phyloP scores from a whole-genome alignment of 768 basidiomycete genomes.

The Kondoa subrosea region DNA sequence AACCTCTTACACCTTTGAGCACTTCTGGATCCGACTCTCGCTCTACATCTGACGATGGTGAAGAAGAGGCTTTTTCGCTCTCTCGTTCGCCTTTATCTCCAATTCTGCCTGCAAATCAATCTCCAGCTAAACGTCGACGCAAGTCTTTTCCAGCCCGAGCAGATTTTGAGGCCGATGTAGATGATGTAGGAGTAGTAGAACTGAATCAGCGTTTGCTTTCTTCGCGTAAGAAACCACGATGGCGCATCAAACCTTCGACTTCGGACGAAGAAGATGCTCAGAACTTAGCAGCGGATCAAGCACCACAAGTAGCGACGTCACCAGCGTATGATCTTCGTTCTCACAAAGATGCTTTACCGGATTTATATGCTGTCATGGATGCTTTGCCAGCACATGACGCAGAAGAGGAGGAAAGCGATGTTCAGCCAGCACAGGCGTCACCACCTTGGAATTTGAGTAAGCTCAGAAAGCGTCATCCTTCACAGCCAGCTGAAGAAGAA shows the following conservation, averaged over 20 bases:
- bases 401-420: too few species aligned
- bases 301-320: too few species aligned
- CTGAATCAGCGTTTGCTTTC: not conserved
- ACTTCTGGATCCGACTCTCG: too few species aligned
- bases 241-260: not conserved
- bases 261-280: not conserved
- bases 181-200: not conserved
- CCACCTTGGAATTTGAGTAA: not conserved
- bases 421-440: too few species aligned
- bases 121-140: not conserved
- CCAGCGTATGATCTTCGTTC: too few species aligned
- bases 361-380: too few species aligned
- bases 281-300: not conserved
- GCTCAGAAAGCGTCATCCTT: not conserved
- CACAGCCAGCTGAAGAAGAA: not conserved
- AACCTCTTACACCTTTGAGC: not conserved
- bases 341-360: too few species aligned
- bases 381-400: too few species aligned
- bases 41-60: not conserved
- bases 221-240: not conserved
- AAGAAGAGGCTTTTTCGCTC: not conserved
- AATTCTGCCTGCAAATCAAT: not conserved
- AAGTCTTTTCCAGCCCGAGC: not conserved
- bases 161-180: not conserved
- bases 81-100: too few species aligned